A percentile compares a stretch with the other conserved stretches of the same genome.
These are phyloP conservation scores for Trichosporon sp. DNA, from an alignment of 1,284 basidiomycete species.

Conservation along the genomic window DNA sequence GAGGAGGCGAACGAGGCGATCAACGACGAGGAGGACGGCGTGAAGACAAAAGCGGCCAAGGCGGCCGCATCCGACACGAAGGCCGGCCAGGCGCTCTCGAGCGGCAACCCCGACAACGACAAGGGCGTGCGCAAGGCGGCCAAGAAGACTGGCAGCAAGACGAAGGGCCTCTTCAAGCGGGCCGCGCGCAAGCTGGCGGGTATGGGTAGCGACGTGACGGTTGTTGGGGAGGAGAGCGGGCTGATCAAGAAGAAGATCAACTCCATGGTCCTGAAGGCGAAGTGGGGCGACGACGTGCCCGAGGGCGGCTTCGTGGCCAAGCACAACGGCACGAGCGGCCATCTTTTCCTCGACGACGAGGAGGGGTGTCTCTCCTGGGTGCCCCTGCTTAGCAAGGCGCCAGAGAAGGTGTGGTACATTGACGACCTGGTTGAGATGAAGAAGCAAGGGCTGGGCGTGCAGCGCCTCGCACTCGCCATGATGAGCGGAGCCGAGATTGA, in stretches of 20 bases:
- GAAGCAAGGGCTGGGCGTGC: constrained; percentile 47
- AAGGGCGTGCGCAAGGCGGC: constrained; percentile 28
- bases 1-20: constrained; percentile 45
- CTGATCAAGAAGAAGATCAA: neutral
- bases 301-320: constrained; percentile 22
- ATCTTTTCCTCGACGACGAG: constrained; percentile 24
- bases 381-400: neutral
- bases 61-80: constrained; percentile 39
- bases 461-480: constrained; percentile 56
- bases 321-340: constrained; percentile 13
- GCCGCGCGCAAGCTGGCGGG: constrained; percentile 20
- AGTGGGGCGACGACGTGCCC: constrained; percentile 26
- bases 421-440: constrained; percentile 28
- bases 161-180: constrained; percentile 34
- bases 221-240: constrained; percentile 21
- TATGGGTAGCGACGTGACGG: constrained; percentile 22
- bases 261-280: constrained; percentile 17
- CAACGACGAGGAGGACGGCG: constrained; percentile 42
- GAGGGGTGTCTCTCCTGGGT: constrained; percentile 20
- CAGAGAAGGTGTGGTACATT: constrained; percentile 23
- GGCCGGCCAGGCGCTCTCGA: no score
- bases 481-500: constrained; percentile 55
- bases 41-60: constrained; percentile 28
- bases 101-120: neutral
- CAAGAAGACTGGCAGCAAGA: constrained; percentile 44